phyloP scores from a whole-genome alignment of 2,329 filamentous ascomycete genomes.

The Neopestalotiopsis clavispora region DNA sequence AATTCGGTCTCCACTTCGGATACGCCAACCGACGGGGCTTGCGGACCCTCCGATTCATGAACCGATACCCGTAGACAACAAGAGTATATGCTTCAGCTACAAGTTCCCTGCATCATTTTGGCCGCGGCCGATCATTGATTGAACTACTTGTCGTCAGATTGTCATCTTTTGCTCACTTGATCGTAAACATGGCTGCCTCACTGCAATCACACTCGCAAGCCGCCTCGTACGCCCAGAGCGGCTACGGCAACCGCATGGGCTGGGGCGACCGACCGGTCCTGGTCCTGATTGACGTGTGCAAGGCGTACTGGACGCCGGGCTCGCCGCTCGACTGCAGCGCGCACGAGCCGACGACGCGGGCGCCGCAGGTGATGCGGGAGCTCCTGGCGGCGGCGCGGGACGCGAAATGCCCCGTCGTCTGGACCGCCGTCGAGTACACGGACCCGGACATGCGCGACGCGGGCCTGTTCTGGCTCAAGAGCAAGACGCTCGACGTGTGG shows the following conservation, averaged over 20 bases:
- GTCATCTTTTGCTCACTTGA: background rate
- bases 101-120: background rate
- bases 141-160: background rate
- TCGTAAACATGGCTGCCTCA: slow-evolving; percentile 10
- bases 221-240: slow-evolving; percentile 36
- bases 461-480: slow-evolving; percentile 48
- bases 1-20: slow-evolving; percentile 4
- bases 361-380: slow-evolving; percentile 42
- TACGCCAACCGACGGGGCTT: background rate
- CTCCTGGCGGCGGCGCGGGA: slow-evolving; percentile 46
- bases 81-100: background rate
- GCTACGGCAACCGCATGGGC: slow-evolving; percentile 46
- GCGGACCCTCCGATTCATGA: slow-evolving; percentile 4
- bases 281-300: slow-evolving; percentile 52
- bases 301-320: slow-evolving; percentile 47
- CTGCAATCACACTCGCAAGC: slow-evolving; percentile 16
- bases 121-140: too few species aligned
- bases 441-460: slow-evolving; percentile 49
- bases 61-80: background rate
- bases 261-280: slow-evolving; percentile 48
- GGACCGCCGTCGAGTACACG: slow-evolving; percentile 48
- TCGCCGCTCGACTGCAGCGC: slow-evolving; percentile 46
- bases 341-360: slow-evolving; percentile 39
- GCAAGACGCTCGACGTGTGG: slow-evolving; percentile 46
- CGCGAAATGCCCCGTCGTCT: slow-evolving; percentile 44